Base-by-base conservation (phyloP, 1,139 yeast genomes). In the Suhomyces yuchorum region DNA sequence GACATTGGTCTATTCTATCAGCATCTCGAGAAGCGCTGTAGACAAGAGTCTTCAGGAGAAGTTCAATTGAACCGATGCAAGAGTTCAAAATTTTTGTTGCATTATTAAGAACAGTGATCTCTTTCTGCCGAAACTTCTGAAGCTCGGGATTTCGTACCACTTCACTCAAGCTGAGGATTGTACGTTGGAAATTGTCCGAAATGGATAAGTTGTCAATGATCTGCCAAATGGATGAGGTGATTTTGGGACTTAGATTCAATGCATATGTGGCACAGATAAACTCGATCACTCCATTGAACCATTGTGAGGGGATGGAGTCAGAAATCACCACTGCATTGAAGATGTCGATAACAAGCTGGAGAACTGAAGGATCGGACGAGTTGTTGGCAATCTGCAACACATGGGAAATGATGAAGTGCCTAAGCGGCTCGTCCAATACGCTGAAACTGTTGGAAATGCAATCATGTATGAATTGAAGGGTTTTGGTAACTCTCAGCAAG, bases 241-340 rank as follows among this genome's bases (percentile, higher is more conserved):
- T 64, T 1, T 66, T 59, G 5, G 71, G 67, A 26, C 74, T 72
- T 22, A 73, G 53, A 9, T 69, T 63, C 17, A 70, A 56, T 0
- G 82, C 78, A 50, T 87, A 80, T 2, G 84, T 56, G 4, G 80
- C 71, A 49, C 87, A 78, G 4, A 85, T 57, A 11, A 81, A 71
- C 39, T 71, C 73, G 3, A 84, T 58, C 1, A 75, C 64, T 17
- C 68, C 67, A 43, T 62, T 61, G 32, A 81, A 58, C 33, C 67
- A 61, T 1, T 66, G 58, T 8, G 65, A 52, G 0, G 88, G 87
- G 2, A 84, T 60, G 23, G 65, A 59, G 1, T 85, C 84, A 52
- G 71, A 78, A 1, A 75, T 59, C 43, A 80, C 67, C 3, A 80
- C 66, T 0, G 81, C 65, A 42, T 78, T 77, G 18, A 85, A 56